Percentiles rank a stretch among this genome's conserved stretches.
Conservation (phyloP, 139 green algal species). For the Penium margaritaceum region DNA sequence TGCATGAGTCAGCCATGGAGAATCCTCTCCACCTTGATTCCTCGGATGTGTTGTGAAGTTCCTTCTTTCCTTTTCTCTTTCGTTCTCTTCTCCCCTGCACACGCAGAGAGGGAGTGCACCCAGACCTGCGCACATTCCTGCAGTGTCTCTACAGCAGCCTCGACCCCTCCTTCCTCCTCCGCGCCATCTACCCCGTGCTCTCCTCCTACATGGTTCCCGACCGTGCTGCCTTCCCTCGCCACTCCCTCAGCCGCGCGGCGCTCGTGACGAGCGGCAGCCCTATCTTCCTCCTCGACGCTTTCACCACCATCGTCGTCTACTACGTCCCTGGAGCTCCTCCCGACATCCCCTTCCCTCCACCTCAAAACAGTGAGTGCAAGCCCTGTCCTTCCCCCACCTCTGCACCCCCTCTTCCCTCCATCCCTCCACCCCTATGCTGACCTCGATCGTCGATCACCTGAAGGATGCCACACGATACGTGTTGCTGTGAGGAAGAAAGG, state of each 20-base stretch:
- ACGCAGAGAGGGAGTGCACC: constrained; percentile 50
- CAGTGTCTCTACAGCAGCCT: constrained; percentile 56
- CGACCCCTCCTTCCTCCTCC: constrained; percentile 60
- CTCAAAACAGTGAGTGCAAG: constrained; percentile 51
- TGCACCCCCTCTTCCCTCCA: too few relatives aligned
- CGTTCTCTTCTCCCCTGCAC: too few relatives aligned
- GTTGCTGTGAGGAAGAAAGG: too few relatives aligned
- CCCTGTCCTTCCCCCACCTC: not conserved
- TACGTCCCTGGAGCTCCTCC: constrained; percentile 46
- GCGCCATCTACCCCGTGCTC: constrained; percentile 72
- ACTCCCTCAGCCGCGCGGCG: constrained; percentile 62
- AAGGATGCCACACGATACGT: too few relatives aligned
- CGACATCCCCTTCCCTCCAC: constrained; percentile 62
- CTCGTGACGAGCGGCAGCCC: constrained; percentile 53
- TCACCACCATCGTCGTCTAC: constrained; percentile 63
- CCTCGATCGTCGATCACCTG: too few relatives aligned
- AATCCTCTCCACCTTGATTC: too few relatives aligned
- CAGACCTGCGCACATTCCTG: constrained; percentile 60
- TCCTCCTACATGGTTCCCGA: constrained; percentile 55
- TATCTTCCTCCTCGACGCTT: constrained; percentile 81
- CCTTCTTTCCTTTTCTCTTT: too few relatives aligned
- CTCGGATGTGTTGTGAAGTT: too few relatives aligned
- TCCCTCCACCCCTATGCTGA: too few relatives aligned
- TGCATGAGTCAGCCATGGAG: too few relatives aligned
- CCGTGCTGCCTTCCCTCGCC: constrained; percentile 49